Evolutionary conservation across 2,329 filamentous ascomycete species (phyloP).

Genomic region (Fusarium algeriense): DNA sequence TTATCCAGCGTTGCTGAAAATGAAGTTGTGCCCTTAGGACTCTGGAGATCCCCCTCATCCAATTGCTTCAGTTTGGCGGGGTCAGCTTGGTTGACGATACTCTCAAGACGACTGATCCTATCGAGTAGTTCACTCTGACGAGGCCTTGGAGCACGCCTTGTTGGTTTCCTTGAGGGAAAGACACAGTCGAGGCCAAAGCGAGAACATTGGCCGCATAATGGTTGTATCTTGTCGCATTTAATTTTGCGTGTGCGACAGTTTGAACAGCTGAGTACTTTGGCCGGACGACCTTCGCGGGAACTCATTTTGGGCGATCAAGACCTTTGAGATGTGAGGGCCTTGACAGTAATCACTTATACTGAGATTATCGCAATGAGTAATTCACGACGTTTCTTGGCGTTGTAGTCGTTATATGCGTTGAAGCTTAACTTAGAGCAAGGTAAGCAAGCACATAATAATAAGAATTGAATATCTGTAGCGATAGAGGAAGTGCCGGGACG

Average conservation of each 20-base stretch:
- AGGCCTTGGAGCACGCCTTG: slow-evolving; percentile 55
- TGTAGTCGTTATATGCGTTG: slow-evolving; percentile 22
- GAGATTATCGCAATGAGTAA: not conserved
- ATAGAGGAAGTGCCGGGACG: slow-evolving; percentile 20
- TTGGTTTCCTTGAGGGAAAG: slow-evolving; percentile 60
- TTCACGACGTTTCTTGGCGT: not conserved
- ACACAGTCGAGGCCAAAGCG: slow-evolving; percentile 61
- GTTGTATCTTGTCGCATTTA: slow-evolving; percentile 68
- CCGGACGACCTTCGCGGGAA: slow-evolving; percentile 25
- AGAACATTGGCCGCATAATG: slow-evolving; percentile 65
- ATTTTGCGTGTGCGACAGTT: slow-evolving; percentile 74
- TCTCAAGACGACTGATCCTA: slow-evolving; percentile 59
- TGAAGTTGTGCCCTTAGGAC: not conserved
- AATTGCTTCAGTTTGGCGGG: slow-evolving; percentile 47
- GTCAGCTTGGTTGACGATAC: slow-evolving; percentile 59
- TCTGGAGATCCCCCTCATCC: slow-evolving; percentile 32
- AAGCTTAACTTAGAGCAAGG: slow-evolving; percentile 14
- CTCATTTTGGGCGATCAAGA: slow-evolving; percentile 35
- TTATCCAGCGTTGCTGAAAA: slow-evolving; percentile 23
- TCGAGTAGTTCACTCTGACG: slow-evolving; percentile 60
- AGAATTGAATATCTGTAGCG: not conserved
- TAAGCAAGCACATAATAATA: not conserved
- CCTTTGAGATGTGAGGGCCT: not conserved
- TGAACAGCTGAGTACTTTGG: slow-evolving; percentile 64
- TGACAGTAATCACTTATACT: not conserved